A percentile compares a stretch with the other conserved stretches of the same genome.
These are phyloP conservation scores for Geranomyces michiganensis DNA, from an alignment of 192 early-diverging fungal species.

Conservation along the genomic window DNA sequence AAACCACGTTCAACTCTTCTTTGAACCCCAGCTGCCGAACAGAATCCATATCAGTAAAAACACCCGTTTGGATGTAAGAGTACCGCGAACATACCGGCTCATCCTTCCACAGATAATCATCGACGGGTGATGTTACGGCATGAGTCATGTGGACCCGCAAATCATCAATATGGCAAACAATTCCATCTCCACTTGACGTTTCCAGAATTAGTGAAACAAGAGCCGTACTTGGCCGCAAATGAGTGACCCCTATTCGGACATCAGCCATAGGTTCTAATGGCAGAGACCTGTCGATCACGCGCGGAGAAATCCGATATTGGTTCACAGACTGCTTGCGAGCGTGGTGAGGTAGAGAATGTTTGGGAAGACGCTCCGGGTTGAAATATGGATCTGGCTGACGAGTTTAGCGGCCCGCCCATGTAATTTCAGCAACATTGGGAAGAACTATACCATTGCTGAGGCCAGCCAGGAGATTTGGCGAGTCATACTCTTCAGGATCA, in stretches of 20 bases:
- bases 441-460: conserved; percentile 26
- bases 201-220: conserved; percentile 8
- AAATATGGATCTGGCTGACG: conserved; percentile 37
- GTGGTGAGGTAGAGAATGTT: conserved; percentile 26
- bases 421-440: background rate
- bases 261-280: background rate
- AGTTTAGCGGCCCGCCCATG: background rate
- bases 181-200: background rate
- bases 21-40: background rate
- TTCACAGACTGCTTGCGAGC: background rate
- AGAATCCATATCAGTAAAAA: no score
- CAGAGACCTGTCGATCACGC: background rate
- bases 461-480: conserved; percentile 29
- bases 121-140: background rate
- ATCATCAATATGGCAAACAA: background rate
- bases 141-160: conserved; percentile 23
- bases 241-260: conserved; percentile 1
- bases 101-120: background rate
- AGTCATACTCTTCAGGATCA: conserved; percentile 35
- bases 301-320: background rate
- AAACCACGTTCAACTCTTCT: conserved; percentile 26
- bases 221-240: background rate
- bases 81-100: conserved; percentile 12
- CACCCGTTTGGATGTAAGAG: no score
- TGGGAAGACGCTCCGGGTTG: conserved; percentile 23